A percentile compares a stretch with the other conserved stretches of the same genome.
Evolutionary conservation across 129 eudicot genomes (phyloP).

Genomic region (Artemisia argyi): DNA sequence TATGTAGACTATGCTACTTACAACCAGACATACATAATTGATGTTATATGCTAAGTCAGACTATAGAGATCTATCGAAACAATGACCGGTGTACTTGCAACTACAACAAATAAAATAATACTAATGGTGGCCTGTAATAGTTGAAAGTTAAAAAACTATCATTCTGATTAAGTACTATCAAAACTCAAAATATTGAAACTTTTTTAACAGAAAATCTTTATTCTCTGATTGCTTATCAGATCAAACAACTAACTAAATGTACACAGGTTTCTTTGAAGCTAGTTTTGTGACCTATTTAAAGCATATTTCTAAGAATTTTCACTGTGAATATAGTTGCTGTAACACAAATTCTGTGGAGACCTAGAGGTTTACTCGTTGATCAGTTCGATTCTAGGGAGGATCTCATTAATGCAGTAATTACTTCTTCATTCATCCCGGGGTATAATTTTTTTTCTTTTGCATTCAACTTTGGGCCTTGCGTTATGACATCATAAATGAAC

Average conservation of each 20-base stretch:
- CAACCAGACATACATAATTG: too few relatives aligned
- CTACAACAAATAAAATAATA: too few relatives aligned
- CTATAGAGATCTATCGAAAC: too few relatives aligned
- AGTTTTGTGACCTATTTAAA: neutral
- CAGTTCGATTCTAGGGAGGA: constrained; percentile 96
- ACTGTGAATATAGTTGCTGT: constrained; percentile 74
- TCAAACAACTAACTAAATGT: neutral
- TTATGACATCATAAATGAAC: constrained; percentile 11
- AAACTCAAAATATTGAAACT: too few relatives aligned
- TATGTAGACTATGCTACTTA: too few relatives aligned
- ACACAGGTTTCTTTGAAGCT: neutral
- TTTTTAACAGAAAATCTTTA: too few relatives aligned
- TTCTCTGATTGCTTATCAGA: neutral
- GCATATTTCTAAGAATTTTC: constrained; percentile 25
- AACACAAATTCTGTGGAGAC: constrained; percentile 97
- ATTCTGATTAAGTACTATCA: too few relatives aligned
- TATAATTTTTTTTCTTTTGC: constrained; percentile 14
- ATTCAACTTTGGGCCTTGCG: constrained; percentile 1
- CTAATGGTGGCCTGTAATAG: too few relatives aligned
- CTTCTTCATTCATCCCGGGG: constrained; percentile 99
- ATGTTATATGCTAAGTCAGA: too few relatives aligned
- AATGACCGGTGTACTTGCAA: too few relatives aligned
- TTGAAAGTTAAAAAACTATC: too few relatives aligned
- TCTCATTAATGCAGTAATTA: constrained; percentile 89
- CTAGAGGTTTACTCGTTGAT: constrained; percentile 89